Percentiles rank a stretch among this genome's conserved stretches.
Evolutionary conservation across 2,329 filamentous ascomycete species (phyloP).

Genomic region (Arthrobotrys iridis): DNA sequence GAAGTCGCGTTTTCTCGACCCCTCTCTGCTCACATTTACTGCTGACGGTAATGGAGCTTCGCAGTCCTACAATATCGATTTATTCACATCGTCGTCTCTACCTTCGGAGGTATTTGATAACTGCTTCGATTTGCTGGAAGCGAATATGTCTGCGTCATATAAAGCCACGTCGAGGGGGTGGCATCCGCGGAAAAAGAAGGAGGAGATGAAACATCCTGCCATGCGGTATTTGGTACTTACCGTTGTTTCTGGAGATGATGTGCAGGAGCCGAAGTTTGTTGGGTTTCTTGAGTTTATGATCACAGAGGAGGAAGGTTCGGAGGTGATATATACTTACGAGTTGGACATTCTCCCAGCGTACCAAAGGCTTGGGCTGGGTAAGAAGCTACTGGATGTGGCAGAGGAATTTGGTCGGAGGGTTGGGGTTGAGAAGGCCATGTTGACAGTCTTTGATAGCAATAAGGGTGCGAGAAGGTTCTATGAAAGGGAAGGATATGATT

Average conservation of each 20-base stretch:
- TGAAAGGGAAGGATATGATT: constrained; percentile 56
- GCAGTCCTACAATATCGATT: constrained; percentile 48
- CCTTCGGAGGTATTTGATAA: constrained; percentile 44
- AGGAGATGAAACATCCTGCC: constrained; percentile 57
- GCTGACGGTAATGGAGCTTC: neutral
- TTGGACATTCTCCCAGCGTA: constrained; percentile 50
- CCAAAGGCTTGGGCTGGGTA: constrained; percentile 53
- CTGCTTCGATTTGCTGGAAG: constrained; percentile 56
- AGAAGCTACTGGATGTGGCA: constrained; percentile 52
- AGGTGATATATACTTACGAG: constrained; percentile 57
- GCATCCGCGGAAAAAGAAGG: constrained; percentile 55
- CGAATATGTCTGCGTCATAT: constrained; percentile 56
- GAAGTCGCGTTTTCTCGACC: constrained; percentile 41
- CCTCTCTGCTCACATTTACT: constrained; percentile 29
- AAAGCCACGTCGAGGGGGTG: constrained; percentile 55
- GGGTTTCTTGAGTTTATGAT: constrained; percentile 58
- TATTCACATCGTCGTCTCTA: constrained; percentile 56
- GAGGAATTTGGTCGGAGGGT: constrained; percentile 56
- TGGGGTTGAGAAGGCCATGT: constrained; percentile 56
- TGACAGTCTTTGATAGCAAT: constrained; percentile 57
- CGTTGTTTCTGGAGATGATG: constrained; percentile 68
- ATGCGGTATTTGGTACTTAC: constrained; percentile 61
- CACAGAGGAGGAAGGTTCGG: constrained; percentile 55
- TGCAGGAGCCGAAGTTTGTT: constrained; percentile 61
- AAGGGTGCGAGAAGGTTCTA: constrained; percentile 56